Conservation (phyloP, 305 asterid species). For the Solanum hybrid region DNA sequence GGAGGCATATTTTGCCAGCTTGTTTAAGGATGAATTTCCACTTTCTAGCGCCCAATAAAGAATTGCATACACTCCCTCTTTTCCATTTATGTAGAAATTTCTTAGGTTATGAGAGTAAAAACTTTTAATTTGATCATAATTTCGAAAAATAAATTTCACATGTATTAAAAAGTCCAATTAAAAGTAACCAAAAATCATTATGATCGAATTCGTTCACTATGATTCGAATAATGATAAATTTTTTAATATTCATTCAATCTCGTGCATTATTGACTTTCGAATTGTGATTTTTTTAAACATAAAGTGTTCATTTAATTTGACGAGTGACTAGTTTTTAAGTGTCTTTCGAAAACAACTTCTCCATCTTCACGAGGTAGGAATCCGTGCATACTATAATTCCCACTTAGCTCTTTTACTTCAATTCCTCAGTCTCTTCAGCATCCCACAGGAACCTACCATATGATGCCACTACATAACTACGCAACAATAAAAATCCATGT, state of each 20-base stretch:
- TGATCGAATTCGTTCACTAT: neutral
- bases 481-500: neutral
- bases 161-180: neutral
- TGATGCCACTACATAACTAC: slow-evolving; percentile 64
- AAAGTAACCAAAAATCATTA: neutral
- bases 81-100: neutral
- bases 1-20: neutral
- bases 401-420: slow-evolving; percentile 22
- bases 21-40: neutral
- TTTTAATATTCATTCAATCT: neutral
- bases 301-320: neutral
- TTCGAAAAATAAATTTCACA: neutral
- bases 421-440: slow-evolving; percentile 20
- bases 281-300: neutral
- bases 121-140: neutral
- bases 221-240: neutral
- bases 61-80: neutral
- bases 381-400: neutral
- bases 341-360: too few relatives aligned
- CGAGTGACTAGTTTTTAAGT: neutral
- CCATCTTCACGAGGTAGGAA: too few relatives aligned
- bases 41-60: neutral
- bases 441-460: slow-evolving; percentile 83
- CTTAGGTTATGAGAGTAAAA: neutral
- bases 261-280: neutral